Percentiles rank a stretch among this genome's conserved stretches.
These are phyloP conservation scores for Penicillium manginii DNA, from an alignment of 495 filamentous ascomycete species.

Conservation along the genomic window DNA sequence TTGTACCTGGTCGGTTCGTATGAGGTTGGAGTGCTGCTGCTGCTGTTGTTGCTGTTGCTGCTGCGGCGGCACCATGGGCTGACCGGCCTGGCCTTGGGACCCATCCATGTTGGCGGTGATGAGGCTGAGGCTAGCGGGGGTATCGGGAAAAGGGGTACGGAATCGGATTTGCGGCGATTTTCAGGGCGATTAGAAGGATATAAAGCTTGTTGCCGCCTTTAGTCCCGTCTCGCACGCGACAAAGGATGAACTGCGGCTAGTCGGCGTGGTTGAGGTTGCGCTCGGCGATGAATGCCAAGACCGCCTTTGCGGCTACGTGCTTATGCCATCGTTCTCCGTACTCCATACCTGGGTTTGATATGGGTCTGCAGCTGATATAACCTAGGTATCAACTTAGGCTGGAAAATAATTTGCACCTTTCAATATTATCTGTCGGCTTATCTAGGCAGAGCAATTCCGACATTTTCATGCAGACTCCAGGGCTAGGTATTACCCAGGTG, in stretches of 20 bases:
- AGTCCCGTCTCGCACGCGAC: background rate
- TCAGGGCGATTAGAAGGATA: background rate
- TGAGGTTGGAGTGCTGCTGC: constrained; percentile 44
- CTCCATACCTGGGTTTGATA: background rate
- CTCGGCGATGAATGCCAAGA: background rate
- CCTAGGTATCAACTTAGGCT: too few relatives aligned
- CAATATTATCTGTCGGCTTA: too few relatives aligned
- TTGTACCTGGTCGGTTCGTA: constrained; percentile 56
- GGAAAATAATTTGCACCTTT: too few relatives aligned
- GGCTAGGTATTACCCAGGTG: too few relatives aligned
- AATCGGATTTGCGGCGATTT: background rate
- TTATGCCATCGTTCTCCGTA: background rate
- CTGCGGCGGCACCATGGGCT: constrained; percentile 38
- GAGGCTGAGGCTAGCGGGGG: constrained; percentile 1
- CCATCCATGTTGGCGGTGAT: constrained; percentile 37
- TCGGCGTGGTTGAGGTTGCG: background rate
- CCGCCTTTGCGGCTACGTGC: constrained; percentile 1
- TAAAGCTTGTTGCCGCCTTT: background rate
- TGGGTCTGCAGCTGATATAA: too few relatives aligned
- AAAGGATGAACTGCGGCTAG: background rate
- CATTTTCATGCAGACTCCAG: too few relatives aligned
- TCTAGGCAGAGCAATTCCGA: too few relatives aligned
- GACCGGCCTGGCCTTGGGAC: constrained; percentile 34
- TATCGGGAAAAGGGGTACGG: background rate
- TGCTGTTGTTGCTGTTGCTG: constrained; percentile 35